Base-by-base conservation (phyloP, 495 filamentous ascomycete genomes). In the Aspergillus ellipticus region DNA sequence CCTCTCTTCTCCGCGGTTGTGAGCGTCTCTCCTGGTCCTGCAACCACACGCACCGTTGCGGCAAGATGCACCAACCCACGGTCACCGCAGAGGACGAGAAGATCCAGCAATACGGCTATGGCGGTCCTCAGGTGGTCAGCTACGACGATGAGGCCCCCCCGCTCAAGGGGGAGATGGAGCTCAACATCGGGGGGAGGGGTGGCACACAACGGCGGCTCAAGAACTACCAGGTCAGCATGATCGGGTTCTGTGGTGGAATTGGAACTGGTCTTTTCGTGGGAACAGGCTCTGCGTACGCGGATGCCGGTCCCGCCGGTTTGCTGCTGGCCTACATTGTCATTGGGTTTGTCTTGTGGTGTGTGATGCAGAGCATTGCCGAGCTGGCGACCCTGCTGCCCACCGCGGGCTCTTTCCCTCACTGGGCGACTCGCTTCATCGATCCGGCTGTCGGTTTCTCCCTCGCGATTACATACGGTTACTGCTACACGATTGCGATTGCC, bases 231-330 rank as follows among this genome's bases (percentile, higher is more conserved):
- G 62, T 74, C 31, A 66, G 60, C 48, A 74, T 74, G 71, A 74
- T 74, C 51, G 71, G 68, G 5, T 68, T 74, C 57, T 71, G 66
- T 55, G 61, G 71, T 56, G 71, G 69, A 33, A 57, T 57, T 63
- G 89, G 88, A 19, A 91, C 88, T 5, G 88, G 88, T 63, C 73
- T 92, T 49, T 92, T 91, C 73, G 67, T 92, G 24, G 87, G 89
- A 56, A 88, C 84, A 22, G 88, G 89, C 26, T 74, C 77, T 42
- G 86, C 86, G 8, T 81, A 90, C 49, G 77, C 81, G 21, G 82
- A 77, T 48, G 77, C 85, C 53, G 87, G 88, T 21, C 89, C 88
- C 13, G 77, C 84, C 0, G 85, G 82, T 11, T 76, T 89, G 52
- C 73, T 93, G 42, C 74, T 92, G 37, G 84, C 84, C 6, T 93